Conservation (phyloP, 2,329 filamentous ascomycete genomes). For the Capronia americana region DNA sequence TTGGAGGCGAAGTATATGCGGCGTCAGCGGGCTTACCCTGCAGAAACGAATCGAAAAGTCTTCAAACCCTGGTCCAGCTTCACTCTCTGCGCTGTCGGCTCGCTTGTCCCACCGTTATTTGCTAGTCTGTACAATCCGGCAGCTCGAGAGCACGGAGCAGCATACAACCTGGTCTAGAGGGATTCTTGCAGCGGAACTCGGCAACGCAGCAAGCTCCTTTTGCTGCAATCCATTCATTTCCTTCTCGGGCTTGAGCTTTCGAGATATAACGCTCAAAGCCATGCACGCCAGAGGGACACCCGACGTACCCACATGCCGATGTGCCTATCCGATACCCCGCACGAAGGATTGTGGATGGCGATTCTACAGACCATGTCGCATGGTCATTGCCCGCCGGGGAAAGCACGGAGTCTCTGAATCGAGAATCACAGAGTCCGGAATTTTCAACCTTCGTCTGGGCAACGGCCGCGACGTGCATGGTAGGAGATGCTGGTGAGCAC, state of each 20-base stretch:
- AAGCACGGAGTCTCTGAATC: background rate
- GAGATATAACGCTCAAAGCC: background rate
- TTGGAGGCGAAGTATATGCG: constrained; percentile 7
- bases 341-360: background rate
- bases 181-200: background rate
- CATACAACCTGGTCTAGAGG: background rate
- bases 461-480: background rate
- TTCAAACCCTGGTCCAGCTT: constrained; percentile 8
- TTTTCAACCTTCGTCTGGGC: background rate
- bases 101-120: background rate
- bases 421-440: background rate
- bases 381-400: background rate
- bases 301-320: too few relatives aligned
- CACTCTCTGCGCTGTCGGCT: background rate
- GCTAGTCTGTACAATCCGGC: background rate
- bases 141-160: background rate
- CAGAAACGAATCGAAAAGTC: constrained; percentile 16
- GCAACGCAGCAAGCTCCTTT: background rate
- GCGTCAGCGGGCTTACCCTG: constrained; percentile 15
- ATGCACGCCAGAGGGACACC: background rate
- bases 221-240: background rate
- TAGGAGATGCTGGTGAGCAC: background rate
- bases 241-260: background rate
- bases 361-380: background rate
- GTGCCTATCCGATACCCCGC: background rate